Conservation (phyloP, 768 basidiomycete species). For the Pisolithus microcarpus region DNA sequence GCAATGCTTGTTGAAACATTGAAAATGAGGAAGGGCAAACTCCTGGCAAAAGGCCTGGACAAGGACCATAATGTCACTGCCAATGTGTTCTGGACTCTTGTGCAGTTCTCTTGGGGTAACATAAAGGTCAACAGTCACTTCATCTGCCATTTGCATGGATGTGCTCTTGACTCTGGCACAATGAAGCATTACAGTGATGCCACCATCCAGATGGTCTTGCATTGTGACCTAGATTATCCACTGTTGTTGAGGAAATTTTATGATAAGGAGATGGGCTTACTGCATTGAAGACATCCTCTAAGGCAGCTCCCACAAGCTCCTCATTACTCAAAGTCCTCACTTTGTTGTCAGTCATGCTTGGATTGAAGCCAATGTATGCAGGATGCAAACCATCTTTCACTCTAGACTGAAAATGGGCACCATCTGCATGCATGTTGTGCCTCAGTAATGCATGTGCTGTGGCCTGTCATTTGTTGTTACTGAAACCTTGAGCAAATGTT, state of each 20-base stretch:
- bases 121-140: slow-evolving; percentile 4
- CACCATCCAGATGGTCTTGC: slow-evolving; percentile 8
- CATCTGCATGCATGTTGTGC: no score
- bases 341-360: slow-evolving; percentile 1
- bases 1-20: slow-evolving; percentile 2
- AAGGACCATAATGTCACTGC: slow-evolving; percentile 1
- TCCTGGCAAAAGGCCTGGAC: slow-evolving; percentile 9
- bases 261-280: neutral
- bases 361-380: neutral
- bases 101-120: slow-evolving; percentile 1
- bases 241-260: neutral
- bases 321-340: neutral
- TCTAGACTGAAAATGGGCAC: no score
- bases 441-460: no score
- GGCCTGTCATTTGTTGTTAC: no score
- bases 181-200: slow-evolving; percentile 2
- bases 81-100: neutral
- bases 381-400: neutral
- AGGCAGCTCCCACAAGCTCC: neutral
- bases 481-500: neutral
- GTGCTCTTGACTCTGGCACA: neutral
- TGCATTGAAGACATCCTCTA: slow-evolving; percentile 5
- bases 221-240: no score
- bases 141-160: neutral
- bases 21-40: slow-evolving; percentile 5